A percentile compares a stretch with the other conserved stretches of the same genome.
Conservation (phyloP, 441 rosid genomes). For the Metrosideros polymorpha region DNA sequence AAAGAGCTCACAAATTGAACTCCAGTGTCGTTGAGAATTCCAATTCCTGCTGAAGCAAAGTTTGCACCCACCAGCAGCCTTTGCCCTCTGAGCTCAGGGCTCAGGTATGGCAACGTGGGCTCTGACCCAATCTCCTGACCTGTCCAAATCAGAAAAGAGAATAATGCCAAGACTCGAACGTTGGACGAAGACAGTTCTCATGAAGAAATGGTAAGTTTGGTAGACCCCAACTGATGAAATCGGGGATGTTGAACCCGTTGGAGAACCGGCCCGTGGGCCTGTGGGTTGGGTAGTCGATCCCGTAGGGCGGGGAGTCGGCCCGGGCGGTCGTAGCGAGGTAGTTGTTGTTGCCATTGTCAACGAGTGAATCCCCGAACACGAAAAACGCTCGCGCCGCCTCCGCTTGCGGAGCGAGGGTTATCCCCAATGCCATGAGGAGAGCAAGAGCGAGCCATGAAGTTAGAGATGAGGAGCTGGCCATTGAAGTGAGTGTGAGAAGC, state of each 20-base stretch:
- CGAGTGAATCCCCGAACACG: slow-evolving; percentile 92
- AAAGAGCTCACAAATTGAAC: slow-evolving; percentile 59
- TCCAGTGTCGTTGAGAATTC: slow-evolving; percentile 93
- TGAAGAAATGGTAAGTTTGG: not conserved
- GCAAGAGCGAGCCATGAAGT: slow-evolving; percentile 2
- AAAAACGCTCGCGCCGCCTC: slow-evolving; percentile 77
- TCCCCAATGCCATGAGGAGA: slow-evolving; percentile 6
- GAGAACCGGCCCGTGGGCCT: slow-evolving; percentile 89
- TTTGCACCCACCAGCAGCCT: slow-evolving; percentile 81
- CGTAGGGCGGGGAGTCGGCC: slow-evolving; percentile 78
- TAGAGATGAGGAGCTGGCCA: slow-evolving; percentile 2
- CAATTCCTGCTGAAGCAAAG: slow-evolving; percentile 95
- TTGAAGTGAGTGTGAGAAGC: not conserved
- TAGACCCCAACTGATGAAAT: slow-evolving; percentile 49
- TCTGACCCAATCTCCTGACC: slow-evolving; percentile 76
- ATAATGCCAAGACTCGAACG: not conserved
- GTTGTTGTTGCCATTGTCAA: slow-evolving; percentile 90
- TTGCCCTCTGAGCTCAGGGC: slow-evolving; percentile 60
- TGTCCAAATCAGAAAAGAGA: not conserved
- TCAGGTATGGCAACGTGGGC: slow-evolving; percentile 79
- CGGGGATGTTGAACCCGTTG: slow-evolving; percentile 91
- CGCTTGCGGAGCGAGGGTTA: slow-evolving; percentile 18
- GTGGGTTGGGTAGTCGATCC: slow-evolving; percentile 81
- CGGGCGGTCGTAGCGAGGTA: slow-evolving; percentile 83
- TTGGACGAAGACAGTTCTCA: not conserved